Conservation (phyloP, 257 asterid genomes). For the Przewalskia tangutica region DNA sequence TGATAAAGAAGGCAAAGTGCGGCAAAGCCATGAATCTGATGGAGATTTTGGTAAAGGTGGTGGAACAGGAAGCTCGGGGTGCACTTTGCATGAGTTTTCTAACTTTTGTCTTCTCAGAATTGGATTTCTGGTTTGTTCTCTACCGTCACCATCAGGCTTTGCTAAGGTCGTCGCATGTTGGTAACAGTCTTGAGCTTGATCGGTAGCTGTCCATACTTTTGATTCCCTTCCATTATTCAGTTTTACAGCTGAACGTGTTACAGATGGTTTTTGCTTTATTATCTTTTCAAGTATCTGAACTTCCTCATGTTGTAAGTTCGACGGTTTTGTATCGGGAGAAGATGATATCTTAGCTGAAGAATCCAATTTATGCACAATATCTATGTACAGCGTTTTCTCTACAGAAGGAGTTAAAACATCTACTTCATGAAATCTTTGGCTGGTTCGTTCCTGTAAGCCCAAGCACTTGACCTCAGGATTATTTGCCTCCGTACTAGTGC, state of each 20-base stretch:
- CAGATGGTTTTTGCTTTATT: constrained; percentile 10
- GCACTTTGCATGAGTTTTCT: constrained; percentile 9
- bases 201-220: constrained; percentile 4
- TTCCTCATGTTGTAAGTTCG: constrained; percentile 11
- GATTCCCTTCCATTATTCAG: not conserved
- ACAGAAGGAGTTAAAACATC: constrained; percentile 16
- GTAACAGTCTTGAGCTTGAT: constrained; percentile 17
- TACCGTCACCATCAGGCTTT: constrained; percentile 7
- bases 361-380: constrained; percentile 35
- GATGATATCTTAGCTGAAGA: constrained; percentile 13
- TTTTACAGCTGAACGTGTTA: not conserved
- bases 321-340: constrained; percentile 11
- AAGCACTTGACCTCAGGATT: constrained; percentile 5
- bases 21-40: constrained; percentile 82
- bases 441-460: too few relatives aligned
- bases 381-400: constrained; percentile 62
- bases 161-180: not conserved
- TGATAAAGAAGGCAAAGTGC: constrained; percentile 30
- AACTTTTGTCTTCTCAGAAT: constrained; percentile 5
- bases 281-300: constrained; percentile 4
- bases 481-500: not conserved
- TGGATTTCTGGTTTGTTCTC: constrained; percentile 8
- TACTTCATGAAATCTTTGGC: constrained; percentile 15
- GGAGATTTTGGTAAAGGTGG: constrained; percentile 81
- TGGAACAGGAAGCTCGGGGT: constrained; percentile 31